Conservation (phyloP, 305 asterid genomes). For the Fraxinus dipetala region DNA sequence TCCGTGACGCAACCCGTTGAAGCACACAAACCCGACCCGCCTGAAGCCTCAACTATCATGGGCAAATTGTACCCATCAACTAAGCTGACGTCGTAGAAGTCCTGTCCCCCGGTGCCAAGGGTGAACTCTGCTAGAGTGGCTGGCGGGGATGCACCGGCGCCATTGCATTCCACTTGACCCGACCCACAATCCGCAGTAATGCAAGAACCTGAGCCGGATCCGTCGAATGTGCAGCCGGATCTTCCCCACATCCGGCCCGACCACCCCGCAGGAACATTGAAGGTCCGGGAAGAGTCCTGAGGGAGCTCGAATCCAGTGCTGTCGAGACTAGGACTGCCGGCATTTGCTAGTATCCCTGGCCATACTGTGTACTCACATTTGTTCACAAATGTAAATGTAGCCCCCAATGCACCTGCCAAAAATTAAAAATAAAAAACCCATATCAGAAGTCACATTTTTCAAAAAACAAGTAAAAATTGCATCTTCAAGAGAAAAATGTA, state of each 20-base stretch:
- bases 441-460: not conserved
- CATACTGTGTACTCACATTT: constrained; percentile 78
- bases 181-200: constrained; percentile 87
- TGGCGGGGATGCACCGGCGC: constrained; percentile 89
- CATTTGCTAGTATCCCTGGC: constrained; percentile 91
- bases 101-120: constrained; percentile 63
- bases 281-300: constrained; percentile 52
- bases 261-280: constrained; percentile 83
- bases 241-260: constrained; percentile 95
- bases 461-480: too few relatives aligned
- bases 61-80: constrained; percentile 92
- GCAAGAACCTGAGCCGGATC: constrained; percentile 56
- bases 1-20: constrained; percentile 91
- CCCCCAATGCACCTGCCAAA: constrained; percentile 33
- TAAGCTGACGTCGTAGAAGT: constrained; percentile 84
- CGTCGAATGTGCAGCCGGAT: constrained; percentile 67
- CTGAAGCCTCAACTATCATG: constrained; percentile 68
- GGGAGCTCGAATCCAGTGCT: constrained; percentile 87
- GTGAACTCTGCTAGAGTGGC: constrained; percentile 90
- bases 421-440: not conserved
- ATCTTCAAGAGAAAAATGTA: not conserved
- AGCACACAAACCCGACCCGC: constrained; percentile 85
- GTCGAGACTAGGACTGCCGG: constrained; percentile 72
- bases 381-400: constrained; percentile 76
- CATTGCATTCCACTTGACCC: constrained; percentile 69